These are phyloP conservation scores for Suhomyces vadensis DNA, from an alignment of 805 yeast species.

Conservation along the genomic window DNA sequence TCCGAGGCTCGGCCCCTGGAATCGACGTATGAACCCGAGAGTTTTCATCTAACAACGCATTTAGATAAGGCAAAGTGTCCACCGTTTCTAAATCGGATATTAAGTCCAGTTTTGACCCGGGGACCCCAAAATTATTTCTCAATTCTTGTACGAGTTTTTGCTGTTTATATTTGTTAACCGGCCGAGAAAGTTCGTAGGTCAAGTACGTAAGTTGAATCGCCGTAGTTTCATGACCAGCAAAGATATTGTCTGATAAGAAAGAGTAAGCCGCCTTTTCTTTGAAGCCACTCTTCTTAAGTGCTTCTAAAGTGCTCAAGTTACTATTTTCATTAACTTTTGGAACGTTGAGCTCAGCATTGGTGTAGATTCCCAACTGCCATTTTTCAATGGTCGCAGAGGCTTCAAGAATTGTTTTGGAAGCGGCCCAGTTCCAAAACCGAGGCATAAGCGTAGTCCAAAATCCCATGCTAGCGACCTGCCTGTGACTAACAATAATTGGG, in stretches of 20 bases:
- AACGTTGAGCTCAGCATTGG: constrained; percentile 33
- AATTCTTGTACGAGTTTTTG: constrained; percentile 49
- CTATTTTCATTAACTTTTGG: constrained; percentile 18
- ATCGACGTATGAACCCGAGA: constrained; percentile 66
- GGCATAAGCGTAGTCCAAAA: constrained; percentile 69
- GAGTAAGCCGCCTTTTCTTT: constrained; percentile 38
- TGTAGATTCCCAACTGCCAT: constrained; percentile 47
- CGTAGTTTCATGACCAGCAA: constrained; percentile 76
- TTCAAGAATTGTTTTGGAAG: constrained; percentile 36
- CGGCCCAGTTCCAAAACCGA: constrained; percentile 50
- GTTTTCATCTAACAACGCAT: constrained; percentile 63
- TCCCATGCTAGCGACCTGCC: constrained; percentile 57
- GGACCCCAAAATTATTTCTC: constrained; percentile 31
- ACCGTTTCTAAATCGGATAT: constrained; percentile 40
- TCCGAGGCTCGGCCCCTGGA: constrained; percentile 72
- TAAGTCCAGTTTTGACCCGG: constrained; percentile 19
- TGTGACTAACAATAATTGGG: constrained; percentile 44
- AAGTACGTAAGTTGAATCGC: constrained; percentile 63
- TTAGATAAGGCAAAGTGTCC: constrained; percentile 56
- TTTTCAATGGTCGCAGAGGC: constrained; percentile 42
- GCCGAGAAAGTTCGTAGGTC: constrained; percentile 59
- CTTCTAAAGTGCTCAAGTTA: constrained; percentile 34
- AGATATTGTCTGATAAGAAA: constrained; percentile 58
- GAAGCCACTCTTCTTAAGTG: constrained; percentile 34
- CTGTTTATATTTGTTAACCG: constrained; percentile 48